Percentiles rank a stretch among this genome's conserved stretches.
Conservation (phyloP, 208 protist species). For the Endotrypanum monterogeii region DNA sequence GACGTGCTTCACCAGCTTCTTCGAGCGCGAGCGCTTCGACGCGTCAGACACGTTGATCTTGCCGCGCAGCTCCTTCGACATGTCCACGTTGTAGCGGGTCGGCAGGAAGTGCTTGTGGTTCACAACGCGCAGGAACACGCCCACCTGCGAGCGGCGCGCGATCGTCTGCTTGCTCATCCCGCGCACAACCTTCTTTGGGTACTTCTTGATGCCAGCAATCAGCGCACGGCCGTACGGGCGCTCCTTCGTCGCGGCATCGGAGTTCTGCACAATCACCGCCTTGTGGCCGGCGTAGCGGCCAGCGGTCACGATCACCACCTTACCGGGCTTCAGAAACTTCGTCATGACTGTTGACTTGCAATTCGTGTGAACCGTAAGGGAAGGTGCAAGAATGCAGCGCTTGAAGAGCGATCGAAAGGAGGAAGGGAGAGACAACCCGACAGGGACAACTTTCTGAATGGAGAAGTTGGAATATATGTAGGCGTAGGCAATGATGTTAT, state of each 20-base stretch:
- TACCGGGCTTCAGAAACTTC: slow-evolving; percentile 97
- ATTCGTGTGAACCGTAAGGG: slow-evolving; percentile 17
- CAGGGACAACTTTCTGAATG: slow-evolving; percentile 9
- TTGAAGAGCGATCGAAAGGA: background rate
- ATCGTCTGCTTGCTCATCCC: slow-evolving; percentile 95
- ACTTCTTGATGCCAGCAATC: slow-evolving; percentile 96
- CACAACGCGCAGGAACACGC: slow-evolving; percentile 97
- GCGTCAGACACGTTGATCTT: slow-evolving; percentile 93
- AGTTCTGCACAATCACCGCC: slow-evolving; percentile 98
- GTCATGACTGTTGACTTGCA: slow-evolving; percentile 42
- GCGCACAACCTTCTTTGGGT: slow-evolving; percentile 95
- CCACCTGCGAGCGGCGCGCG: slow-evolving; percentile 91
- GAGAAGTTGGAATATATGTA: background rate
- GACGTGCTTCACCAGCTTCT: slow-evolving; percentile 85
- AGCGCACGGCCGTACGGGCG: slow-evolving; percentile 95
- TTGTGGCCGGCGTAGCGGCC: slow-evolving; percentile 98
- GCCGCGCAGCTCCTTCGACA: slow-evolving; percentile 89
- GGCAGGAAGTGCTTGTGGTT: slow-evolving; percentile 99
- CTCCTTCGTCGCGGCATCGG: slow-evolving; percentile 88
- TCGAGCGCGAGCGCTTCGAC: slow-evolving; percentile 86
- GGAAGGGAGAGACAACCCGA: background rate
- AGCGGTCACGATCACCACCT: slow-evolving; percentile 97
- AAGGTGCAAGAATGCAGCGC: slow-evolving; percentile 9
- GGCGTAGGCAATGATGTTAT: background rate
- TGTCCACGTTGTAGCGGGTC: slow-evolving; percentile 96